Evolutionary conservation across 306 rosid genomes (phyloP).

Genomic region (Quercus rubra): DNA sequence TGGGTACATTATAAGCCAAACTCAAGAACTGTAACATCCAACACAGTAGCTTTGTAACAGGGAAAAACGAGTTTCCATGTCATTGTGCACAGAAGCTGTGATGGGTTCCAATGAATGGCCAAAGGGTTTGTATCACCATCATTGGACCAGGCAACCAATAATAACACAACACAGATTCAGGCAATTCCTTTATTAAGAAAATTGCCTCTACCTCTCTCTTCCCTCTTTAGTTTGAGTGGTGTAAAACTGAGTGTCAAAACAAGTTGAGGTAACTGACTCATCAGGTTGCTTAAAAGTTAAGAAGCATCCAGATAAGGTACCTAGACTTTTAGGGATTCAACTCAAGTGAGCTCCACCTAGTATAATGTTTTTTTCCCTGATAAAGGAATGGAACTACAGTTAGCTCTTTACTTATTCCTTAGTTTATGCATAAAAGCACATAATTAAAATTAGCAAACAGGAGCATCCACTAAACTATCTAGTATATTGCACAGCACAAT

Average conservation of each 20-base stretch:
- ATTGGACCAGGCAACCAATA: neutral
- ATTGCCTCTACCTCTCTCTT: neutral
- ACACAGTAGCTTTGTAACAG: neutral
- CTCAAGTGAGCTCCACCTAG: neutral
- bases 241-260: neutral
- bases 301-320: neutral
- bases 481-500: neutral
- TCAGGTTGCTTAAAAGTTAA: conserved; percentile 5
- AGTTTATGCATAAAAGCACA: neutral
- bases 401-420: neutral
- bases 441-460: neutral
- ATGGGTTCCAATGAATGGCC: neutral
- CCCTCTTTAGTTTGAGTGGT: conserved; percentile 2
- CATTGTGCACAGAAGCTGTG: neutral
- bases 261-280: neutral
- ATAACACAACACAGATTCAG: neutral
- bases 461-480: neutral
- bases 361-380: neutral
- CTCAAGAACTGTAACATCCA: neutral
- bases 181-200: neutral
- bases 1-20: too few relatives aligned
- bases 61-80: neutral
- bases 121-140: neutral
- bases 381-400: neutral
- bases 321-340: neutral